Base-by-base conservation (phyloP, 345 rosid species). In the Eucalyptus curtisii region DNA sequence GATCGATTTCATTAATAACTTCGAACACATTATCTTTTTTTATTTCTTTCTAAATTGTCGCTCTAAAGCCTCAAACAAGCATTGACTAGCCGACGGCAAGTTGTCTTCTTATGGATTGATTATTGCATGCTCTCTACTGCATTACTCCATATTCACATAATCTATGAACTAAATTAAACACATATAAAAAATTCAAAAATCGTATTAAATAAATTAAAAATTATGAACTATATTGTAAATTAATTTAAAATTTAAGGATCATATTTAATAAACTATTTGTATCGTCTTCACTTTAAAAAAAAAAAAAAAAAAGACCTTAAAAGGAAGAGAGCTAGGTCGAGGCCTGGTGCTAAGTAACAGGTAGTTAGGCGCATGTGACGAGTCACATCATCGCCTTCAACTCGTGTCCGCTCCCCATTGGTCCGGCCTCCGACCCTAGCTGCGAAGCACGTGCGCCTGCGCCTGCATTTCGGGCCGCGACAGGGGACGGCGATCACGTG, bases 401-500 rank as follows among this genome's bases (percentile, higher is more conserved):
- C 40, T 76, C 84, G 84, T 76, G 84, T 20, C 15, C 2, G 47
- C 47, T 4, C 47, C 27, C 27, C 84, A 12, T 40, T 76, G 47
- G 84, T 20, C 47, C 15, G 16, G 13, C 11, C 84, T 52, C 57
- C 10, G 25, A 8, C 22, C 57, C 57, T 25, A 76, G 20, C 61
- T 55, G 61, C 71, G 27, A 17, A 61, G 88, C 93, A 88, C 92
- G 91, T 91, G 93, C 90, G 49, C 61, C 33, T 91, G 93, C 90
- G 49, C 61, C 33, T 59, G 66, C 64, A 24, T 33, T 71, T 19
- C 19, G 31, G 59, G 4, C 40, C 40, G 37, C 76, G 68, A 13
- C 68, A 27, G 17, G 55, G 66, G 55, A 7, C 15, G 55, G 33
- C 15, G 49, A 86, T 79, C 95, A 94, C 95, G 92, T 95, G 94